Evolutionary conservation across 768 basidiomycete genomes (phyloP).

Genomic region (Lactifluus volemus): DNA sequence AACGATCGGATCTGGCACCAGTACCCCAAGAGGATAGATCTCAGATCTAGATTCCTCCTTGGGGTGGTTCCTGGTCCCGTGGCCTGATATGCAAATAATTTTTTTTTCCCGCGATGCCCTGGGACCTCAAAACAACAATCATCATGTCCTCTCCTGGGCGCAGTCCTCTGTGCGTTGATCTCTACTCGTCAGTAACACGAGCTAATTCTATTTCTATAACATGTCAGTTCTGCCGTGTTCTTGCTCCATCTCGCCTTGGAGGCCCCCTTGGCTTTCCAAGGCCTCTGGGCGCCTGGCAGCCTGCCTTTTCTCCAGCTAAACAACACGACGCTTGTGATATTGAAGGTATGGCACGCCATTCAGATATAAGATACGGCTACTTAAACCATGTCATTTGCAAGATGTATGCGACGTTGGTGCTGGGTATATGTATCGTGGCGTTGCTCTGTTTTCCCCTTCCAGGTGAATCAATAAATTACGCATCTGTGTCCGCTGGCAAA

Average conservation of each 20-base stretch:
- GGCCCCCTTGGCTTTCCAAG: conserved; percentile 68
- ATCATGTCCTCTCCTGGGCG: conserved; percentile 21
- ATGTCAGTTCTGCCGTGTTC: conserved; percentile 53
- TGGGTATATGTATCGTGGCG: conserved; percentile 51
- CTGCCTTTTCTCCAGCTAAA: conserved; percentile 75
- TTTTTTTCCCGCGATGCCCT: not conserved
- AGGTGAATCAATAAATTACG: conserved; percentile 35
- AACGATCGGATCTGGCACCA: conserved; percentile 5
- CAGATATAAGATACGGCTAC: not conserved
- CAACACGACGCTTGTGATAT: conserved; percentile 68
- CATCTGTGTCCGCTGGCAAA: not conserved
- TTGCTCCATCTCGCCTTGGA: conserved; percentile 75
- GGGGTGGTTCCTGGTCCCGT: conserved; percentile 6
- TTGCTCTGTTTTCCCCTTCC: conserved; percentile 65
- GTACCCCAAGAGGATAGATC: not conserved
- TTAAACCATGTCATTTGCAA: conserved; percentile 24
- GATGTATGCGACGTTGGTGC: conserved; percentile 60
- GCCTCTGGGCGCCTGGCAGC: conserved; percentile 49
- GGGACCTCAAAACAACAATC: not conserved
- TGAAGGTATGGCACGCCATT: conserved; percentile 47
- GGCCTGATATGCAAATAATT: not conserved
- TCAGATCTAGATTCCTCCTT: not conserved
- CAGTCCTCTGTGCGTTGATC: conserved; percentile 18
- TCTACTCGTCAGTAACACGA: not conserved
- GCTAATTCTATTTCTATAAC: not conserved